Evolutionary conservation across 805 yeast genomes (phyloP).

Genomic region (Saccharomycopsis schoenii): DNA sequence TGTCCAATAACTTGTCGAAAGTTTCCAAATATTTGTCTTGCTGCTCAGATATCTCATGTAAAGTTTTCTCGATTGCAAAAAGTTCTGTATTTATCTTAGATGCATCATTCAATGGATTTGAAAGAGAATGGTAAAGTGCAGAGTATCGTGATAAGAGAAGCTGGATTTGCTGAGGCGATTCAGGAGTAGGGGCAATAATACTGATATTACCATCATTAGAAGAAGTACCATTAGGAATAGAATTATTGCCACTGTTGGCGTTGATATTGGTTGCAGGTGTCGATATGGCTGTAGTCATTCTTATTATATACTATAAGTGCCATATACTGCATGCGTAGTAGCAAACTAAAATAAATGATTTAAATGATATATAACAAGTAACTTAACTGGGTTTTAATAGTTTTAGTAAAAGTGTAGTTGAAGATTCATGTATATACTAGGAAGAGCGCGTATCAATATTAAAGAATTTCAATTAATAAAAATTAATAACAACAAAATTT

Average conservation of each 20-base stretch:
- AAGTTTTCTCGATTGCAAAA: slow-evolving; percentile 33
- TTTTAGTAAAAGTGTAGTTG: neutral
- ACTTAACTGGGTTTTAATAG: neutral
- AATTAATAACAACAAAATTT: neutral
- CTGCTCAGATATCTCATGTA: slow-evolving; percentile 32
- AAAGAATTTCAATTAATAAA: too few species aligned
- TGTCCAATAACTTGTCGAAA: slow-evolving; percentile 25
- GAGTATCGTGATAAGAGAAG: slow-evolving; percentile 24
- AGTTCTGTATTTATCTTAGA: slow-evolving; percentile 26
- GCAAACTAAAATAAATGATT: neutral
- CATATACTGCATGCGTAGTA: neutral
- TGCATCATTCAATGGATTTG: slow-evolving; percentile 16
- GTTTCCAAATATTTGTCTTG: slow-evolving; percentile 29
- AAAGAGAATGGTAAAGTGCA: slow-evolving; percentile 20
- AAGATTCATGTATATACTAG: neutral
- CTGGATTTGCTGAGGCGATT: slow-evolving; percentile 13
- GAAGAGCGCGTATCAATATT: neutral
- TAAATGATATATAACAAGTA: neutral
- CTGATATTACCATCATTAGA: neutral
- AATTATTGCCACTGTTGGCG: neutral
- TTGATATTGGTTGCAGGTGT: neutral
- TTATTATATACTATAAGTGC: neutral
- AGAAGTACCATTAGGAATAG: neutral
- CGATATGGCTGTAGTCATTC: neutral
- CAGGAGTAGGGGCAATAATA: slow-evolving; percentile 9